Percentiles rank a stretch among this genome's conserved stretches.
Conservation (phyloP, 225 moss, liverwort and hornwort species). For the Bryoerythrophyllum caledonicum region DNA sequence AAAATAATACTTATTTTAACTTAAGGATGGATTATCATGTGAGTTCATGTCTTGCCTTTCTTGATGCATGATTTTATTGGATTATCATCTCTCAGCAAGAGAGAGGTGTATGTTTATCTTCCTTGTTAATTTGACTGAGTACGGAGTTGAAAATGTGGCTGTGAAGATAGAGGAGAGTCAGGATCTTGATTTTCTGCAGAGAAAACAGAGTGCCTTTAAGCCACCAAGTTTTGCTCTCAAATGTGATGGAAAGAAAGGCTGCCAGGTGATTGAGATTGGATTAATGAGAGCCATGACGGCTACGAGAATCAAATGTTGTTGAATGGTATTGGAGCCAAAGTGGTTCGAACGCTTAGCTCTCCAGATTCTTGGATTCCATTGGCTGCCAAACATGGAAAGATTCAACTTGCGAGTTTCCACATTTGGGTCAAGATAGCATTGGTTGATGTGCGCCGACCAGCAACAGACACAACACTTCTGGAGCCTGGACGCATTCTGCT, state of each 20-base stretch:
- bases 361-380: not conserved
- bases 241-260: too few relatives aligned
- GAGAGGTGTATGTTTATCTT: too few relatives aligned
- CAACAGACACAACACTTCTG: slow-evolving; percentile 5
- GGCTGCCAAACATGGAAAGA: slow-evolving; percentile 11
- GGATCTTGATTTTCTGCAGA: too few relatives aligned
- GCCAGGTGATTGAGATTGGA: too few relatives aligned
- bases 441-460: not conserved
- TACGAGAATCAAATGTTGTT: not conserved
- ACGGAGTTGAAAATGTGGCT: too few relatives aligned
- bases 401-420: not conserved
- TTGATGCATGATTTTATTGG: too few relatives aligned
- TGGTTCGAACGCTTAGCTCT: not conserved
- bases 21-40: too few relatives aligned
- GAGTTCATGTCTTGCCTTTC: too few relatives aligned
- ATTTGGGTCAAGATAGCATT: not conserved
- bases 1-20: too few relatives aligned
- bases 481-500: not conserved
- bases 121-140: too few relatives aligned
- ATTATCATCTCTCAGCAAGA: too few relatives aligned
- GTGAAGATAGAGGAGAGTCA: too few relatives aligned
- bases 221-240: not conserved
- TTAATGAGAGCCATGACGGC: not conserved
- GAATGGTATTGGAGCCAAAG: not conserved
- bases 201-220: not conserved